phyloP scores from a whole-genome alignment of 257 asterid species.

The Jaltomata sinuosa region DNA sequence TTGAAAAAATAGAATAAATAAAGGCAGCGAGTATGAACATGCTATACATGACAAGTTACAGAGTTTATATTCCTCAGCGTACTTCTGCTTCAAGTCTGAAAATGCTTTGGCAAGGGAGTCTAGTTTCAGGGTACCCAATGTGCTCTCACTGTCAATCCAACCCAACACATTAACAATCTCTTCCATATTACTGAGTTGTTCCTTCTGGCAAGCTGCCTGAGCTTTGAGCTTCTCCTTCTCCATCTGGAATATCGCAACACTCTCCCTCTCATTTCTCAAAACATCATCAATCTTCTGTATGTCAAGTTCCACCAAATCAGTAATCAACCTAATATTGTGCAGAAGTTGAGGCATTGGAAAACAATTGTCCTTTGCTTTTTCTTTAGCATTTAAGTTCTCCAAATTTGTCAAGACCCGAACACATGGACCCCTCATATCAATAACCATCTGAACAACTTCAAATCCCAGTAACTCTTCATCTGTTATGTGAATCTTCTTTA shows the following conservation, averaged over 20 bases:
- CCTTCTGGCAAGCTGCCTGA: constrained; percentile 45
- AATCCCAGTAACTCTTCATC: constrained; percentile 65
- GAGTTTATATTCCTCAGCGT: constrained; percentile 49
- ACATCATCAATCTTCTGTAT: constrained; percentile 63
- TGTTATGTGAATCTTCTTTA: constrained; percentile 49
- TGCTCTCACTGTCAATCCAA: constrained; percentile 37
- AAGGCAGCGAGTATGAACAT: constrained; percentile 62
- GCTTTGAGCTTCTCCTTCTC: constrained; percentile 63
- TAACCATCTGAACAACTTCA: constrained; percentile 67
- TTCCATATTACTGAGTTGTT: constrained; percentile 54
- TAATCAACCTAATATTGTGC: constrained; percentile 60
- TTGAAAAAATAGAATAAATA: constrained; percentile 50
- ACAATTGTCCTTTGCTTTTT: constrained; percentile 49
- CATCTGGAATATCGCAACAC: constrained; percentile 59
- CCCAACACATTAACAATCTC: constrained; percentile 42
- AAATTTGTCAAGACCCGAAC: constrained; percentile 72
- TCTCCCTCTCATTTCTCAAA: constrained; percentile 76
- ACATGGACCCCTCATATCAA: constrained; percentile 93
- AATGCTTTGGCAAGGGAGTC: constrained; percentile 62
- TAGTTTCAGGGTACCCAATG: constrained; percentile 42
- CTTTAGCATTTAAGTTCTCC: constrained; percentile 77
- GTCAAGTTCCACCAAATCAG: constrained; percentile 61
- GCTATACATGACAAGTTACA: constrained; percentile 77
- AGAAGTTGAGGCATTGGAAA: constrained; percentile 91
- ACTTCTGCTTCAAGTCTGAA: constrained; percentile 42